Evolutionary conservation across 345 rosid genomes (phyloP), one percentile per base, ranked within the genome.

Genomic region (Cardamine chenopodiifolia): DNA sequence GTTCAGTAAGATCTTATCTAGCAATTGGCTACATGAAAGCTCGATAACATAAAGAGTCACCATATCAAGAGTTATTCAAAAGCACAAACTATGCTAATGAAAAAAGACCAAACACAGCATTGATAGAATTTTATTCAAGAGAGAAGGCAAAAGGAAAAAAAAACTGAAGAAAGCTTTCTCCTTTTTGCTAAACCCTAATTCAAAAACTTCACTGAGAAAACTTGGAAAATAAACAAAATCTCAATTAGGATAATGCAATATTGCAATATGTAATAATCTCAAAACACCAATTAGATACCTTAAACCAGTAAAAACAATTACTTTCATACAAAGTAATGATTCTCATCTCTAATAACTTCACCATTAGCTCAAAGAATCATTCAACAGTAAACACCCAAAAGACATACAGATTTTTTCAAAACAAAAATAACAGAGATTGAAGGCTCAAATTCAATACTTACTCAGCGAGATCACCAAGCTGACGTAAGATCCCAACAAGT

Each of bases 401-500:
- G 35, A 23, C 13, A 54, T 31, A 10, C 52, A 35, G 6, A 44
- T 23, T 53, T 63, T 13, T 1, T 25, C 11, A 0, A 49, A 6
- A 7, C 25, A 15, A 3, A 6, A 62, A 57, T 71, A 66, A 65
- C 18, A 58, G 66, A 66, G 53, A 53, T 19, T 72, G 19, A 32
- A 8, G 31, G 29, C 1, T 60, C 28, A 7, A 66, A 44, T 15
- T 15, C 0, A 11, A 32, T 10, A 85, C 89, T 25, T 84, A 95
- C 99, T 95, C 97, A 62, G 99, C 96, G 61, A 95, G 97, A 85
- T 95, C 97, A 83, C 99, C 97, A 5, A 92, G 79, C 68, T 92
- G 99, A 31, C 97, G 97, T 86, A 95, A 89, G 94, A 95, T 83
- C 82, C 97, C 99, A 55, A 90, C 86, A 66, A 95, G 91, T 4